Evolutionary conservation across 1,284 basidiomycete genomes (phyloP), one percentile per base, ranked within the genome.

Genomic region (Irpex sp.): DNA sequence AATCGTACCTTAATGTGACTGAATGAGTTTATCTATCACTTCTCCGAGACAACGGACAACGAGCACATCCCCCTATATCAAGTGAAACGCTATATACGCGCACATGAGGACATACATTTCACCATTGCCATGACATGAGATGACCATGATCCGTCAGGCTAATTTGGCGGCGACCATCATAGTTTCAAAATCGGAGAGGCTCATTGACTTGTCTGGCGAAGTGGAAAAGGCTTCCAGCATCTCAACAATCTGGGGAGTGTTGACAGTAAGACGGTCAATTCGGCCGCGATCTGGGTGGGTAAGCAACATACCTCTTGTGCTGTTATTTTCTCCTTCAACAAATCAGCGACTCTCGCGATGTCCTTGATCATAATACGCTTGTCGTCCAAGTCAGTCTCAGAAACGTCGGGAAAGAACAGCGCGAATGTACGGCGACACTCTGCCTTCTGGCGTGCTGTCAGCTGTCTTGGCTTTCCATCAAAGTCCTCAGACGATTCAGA

Each of bases 221-320:
- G 82, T 84, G 1, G 91, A 91, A 71, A 91, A 93, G 58, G 81
- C 79, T 34, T 84, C 81, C 1, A 93, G 77, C 90, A 93, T 92
- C 64, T 91, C 89, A 2, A 88, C 68, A 67, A 89, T 86, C 91
- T 93, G 26, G 26, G 26, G 3, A 26, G 3, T 26, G 66, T 54
- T 37, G 15, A 9, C 44, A 40, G 17, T 9, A 51, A 51, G 40
- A 62, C 5, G 21, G 34, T 44, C 48, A 21, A 26, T 56, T 3
- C 9, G 21, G 48, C 17, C 59, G 38, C 36, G 62, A 61, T 48
- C 37, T 52, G 44, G 26, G 9, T 51, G 1, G 15, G 54, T 31
- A 36, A 5, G 17, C 13, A 21, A 73, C 82, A 58, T 64, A 89
- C 89, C 78, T 93, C 87, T 37, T 91, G 87, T 0, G 84, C 78